phyloP scores from a whole-genome alignment of 257 asterid species.

The Euphrasia confusa region DNA sequence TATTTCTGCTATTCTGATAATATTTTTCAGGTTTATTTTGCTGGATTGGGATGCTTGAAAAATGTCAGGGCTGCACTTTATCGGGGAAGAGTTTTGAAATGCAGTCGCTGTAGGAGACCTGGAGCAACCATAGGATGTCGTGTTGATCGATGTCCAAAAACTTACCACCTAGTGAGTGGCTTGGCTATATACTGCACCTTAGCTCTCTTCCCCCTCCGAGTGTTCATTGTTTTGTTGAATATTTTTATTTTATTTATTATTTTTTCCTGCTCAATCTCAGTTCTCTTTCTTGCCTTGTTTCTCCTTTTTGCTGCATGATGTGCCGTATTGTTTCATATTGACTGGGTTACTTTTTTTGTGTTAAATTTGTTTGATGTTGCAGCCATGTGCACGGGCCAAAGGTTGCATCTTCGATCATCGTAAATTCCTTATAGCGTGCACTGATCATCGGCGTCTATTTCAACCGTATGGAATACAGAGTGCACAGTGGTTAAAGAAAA shows the following conservation, averaged over 20 bases:
- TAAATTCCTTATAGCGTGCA: slow-evolving; percentile 95
- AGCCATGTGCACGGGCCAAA: slow-evolving; percentile 97
- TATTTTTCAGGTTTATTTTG: slow-evolving; percentile 81
- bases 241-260: neutral
- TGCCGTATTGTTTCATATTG: slow-evolving; percentile 14
- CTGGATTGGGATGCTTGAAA: slow-evolving; percentile 97
- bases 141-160: slow-evolving; percentile 97
- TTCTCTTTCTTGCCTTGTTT: neutral
- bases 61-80: slow-evolving; percentile 97
- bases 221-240: slow-evolving; percentile 17
- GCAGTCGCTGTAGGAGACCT: slow-evolving; percentile 93
- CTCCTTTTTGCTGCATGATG: neutral
- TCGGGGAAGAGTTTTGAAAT: slow-evolving; percentile 88
- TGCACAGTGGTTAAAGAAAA: slow-evolving; percentile 53
- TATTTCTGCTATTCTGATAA: slow-evolving; percentile 15
- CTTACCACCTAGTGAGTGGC: slow-evolving; percentile 87
- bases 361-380: slow-evolving; percentile 28
- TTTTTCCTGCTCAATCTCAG: neutral
- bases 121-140: slow-evolving; percentile 99
- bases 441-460: slow-evolving; percentile 83
- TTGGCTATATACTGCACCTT: slow-evolving; percentile 15
- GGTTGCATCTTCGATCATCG: slow-evolving; percentile 96
- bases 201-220: slow-evolving; percentile 14
- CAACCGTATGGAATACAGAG: slow-evolving; percentile 80
- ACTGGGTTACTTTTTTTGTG: slow-evolving; percentile 14